phyloP scores from a whole-genome alignment of 2,329 filamentous ascomycete species.

The Hypoxylon sp. region DNA sequence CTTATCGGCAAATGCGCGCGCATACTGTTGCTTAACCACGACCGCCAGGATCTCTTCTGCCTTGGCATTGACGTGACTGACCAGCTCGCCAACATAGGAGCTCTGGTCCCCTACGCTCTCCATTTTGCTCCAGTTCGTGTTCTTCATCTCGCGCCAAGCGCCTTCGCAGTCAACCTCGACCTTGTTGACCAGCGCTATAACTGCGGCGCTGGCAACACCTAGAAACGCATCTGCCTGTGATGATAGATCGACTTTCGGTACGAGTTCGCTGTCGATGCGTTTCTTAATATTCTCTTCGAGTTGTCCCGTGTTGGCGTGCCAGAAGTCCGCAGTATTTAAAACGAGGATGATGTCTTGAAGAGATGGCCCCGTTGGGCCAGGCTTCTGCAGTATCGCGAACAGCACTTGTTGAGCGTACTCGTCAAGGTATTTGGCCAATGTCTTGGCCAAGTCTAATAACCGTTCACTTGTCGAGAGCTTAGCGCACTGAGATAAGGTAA shows the following conservation, averaged over 20 bases:
- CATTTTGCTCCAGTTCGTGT: conserved; percentile 94
- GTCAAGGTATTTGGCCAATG: conserved; percentile 92
- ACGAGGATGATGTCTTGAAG: conserved; percentile 86
- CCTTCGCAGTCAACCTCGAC: conserved; percentile 87
- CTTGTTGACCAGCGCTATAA: conserved; percentile 84
- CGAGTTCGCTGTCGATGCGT: conserved; percentile 84
- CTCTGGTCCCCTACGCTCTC: conserved; percentile 95
- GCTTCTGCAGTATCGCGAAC: conserved; percentile 74
- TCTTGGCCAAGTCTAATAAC: conserved; percentile 84
- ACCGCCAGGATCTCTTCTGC: conserved; percentile 80
- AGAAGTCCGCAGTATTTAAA: conserved; percentile 97
- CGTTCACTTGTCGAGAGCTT: conserved; percentile 94
- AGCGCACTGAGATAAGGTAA: conserved; percentile 92
- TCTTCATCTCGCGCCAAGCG: conserved; percentile 96
- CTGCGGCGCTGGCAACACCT: conserved; percentile 89
- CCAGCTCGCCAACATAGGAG: conserved; percentile 86
- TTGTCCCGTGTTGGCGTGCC: conserved; percentile 92
- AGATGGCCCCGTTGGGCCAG: conserved; percentile 63
- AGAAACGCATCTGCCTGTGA: conserved; percentile 96
- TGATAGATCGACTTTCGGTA: conserved; percentile 84
- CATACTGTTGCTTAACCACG: conserved; percentile 92
- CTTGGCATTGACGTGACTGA: conserved; percentile 78
- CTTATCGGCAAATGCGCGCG: conserved; percentile 93
- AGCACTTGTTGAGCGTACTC: conserved; percentile 95
- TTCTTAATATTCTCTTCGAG: conserved; percentile 95